These are phyloP conservation scores for Phytophthora meadii DNA, from an alignment of 352 stramenopile species.

Conservation along the genomic window DNA sequence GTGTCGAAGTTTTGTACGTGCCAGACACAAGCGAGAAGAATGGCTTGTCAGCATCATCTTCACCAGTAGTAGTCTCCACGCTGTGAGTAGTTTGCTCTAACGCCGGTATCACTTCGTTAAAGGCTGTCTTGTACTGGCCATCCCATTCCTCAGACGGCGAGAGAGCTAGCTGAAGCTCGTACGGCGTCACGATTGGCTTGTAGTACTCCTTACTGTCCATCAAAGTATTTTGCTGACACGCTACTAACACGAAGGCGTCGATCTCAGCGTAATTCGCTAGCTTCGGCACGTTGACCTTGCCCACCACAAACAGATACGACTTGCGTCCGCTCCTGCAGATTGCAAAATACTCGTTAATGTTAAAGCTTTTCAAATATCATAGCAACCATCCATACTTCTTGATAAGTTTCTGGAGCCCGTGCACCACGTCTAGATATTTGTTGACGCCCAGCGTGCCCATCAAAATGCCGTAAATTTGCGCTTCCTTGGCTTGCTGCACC, in stretches of 20 bases:
- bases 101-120: constrained; percentile 77
- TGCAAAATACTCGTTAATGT: constrained; percentile 9
- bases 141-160: constrained; percentile 88
- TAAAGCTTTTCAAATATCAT: not conserved
- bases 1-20: constrained; percentile 64
- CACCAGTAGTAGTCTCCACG: constrained; percentile 36
- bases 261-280: constrained; percentile 98
- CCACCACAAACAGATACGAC: constrained; percentile 97
- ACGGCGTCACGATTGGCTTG: constrained; percentile 94
- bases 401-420: constrained; percentile 89
- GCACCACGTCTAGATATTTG: constrained; percentile 93
- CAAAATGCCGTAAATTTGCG: constrained; percentile 96
- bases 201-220: constrained; percentile 94
- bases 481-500: constrained; percentile 94
- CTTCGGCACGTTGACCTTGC: constrained; percentile 98
- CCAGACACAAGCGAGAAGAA: constrained; percentile 87
- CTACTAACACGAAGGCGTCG: constrained; percentile 97
- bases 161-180: constrained; percentile 95
- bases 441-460: constrained; percentile 95
- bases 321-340: constrained; percentile 88
- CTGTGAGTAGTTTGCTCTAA: constrained; percentile 47
- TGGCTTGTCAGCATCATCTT: constrained; percentile 64
- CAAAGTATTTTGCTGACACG: constrained; percentile 95
- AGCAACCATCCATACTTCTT: constrained; percentile 57
- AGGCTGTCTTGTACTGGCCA: constrained; percentile 85